Evolutionary conservation across 225 moss, liverwort and hornwort genomes (phyloP).

Genomic region (Asterella californica): DNA sequence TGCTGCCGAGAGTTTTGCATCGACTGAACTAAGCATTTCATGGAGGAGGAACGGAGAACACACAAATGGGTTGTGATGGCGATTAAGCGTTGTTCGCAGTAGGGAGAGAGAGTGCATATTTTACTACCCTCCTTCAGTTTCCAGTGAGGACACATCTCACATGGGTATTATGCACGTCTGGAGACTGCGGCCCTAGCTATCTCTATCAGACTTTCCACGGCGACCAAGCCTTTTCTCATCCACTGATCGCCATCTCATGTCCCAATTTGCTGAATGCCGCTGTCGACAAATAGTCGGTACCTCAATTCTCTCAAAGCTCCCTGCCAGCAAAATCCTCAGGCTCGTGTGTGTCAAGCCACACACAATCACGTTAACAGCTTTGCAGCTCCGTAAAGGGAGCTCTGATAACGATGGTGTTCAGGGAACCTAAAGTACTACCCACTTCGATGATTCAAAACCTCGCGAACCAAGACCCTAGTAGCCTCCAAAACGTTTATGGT

Average conservation of each 20-base stretch:
- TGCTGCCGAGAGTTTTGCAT: conserved; percentile 68
- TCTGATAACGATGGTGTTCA: neutral
- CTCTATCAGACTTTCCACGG: neutral
- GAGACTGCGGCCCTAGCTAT: neutral
- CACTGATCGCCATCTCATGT: neutral
- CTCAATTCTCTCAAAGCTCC: neutral
- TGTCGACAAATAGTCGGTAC: neutral
- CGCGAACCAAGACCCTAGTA: neutral
- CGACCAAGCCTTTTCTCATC: neutral
- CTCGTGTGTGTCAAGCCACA: neutral
- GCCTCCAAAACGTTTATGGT: neutral
- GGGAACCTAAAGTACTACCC: neutral
- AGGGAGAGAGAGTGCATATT: conserved; percentile 39
- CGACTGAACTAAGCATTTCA: conserved; percentile 98
- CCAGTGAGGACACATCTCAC: conserved; percentile 46
- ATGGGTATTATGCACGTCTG: conserved; percentile 23
- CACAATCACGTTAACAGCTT: neutral
- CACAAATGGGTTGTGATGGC: conserved; percentile 27
- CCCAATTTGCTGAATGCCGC: neutral
- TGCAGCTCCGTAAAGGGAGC: neutral
- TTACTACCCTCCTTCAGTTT: conserved; percentile 41
- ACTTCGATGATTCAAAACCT: neutral
- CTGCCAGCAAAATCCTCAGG: neutral
- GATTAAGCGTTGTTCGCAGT: conserved; percentile 18
- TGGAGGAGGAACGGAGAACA: conserved; percentile 58